Percentiles rank a stretch among this genome's conserved stretches.
phyloP scores from a whole-genome alignment of 2,329 filamentous ascomycete genomes.

The Tympanopsis confertula region DNA sequence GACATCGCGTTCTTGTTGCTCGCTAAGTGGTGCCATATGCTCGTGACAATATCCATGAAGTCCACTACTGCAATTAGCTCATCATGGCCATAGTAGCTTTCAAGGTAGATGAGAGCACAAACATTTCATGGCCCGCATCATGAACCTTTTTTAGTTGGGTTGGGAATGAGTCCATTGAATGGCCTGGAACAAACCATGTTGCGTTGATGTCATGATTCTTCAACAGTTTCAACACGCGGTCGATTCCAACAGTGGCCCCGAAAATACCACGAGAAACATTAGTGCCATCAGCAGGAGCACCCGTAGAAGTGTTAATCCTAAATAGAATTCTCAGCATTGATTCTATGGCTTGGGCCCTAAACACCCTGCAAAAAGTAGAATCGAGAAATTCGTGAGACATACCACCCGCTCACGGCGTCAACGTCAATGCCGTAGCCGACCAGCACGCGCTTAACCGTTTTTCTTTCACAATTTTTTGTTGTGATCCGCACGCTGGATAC shows the following conservation, averaged over 20 bases:
- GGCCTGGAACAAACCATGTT: slow-evolving; percentile 38
- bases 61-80: too few relatives aligned
- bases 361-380: too few relatives aligned
- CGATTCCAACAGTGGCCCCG: slow-evolving; percentile 35
- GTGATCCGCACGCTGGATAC: too few relatives aligned
- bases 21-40: slow-evolving; percentile 13
- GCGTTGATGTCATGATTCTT: slow-evolving; percentile 29
- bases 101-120: neutral
- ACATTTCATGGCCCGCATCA: slow-evolving; percentile 29
- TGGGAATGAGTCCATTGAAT: slow-evolving; percentile 34
- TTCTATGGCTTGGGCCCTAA: too few relatives aligned
- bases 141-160: slow-evolving; percentile 24
- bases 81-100: too few relatives aligned
- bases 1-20: slow-evolving; percentile 21
- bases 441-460: slow-evolving; percentile 19
- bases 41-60: slow-evolving; percentile 36
- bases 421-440: slow-evolving; percentile 26
- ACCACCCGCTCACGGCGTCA: slow-evolving; percentile 23
- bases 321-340: neutral
- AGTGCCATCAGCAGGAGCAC: slow-evolving; percentile 20
- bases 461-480: too few relatives aligned
- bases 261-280: slow-evolving; percentile 38
- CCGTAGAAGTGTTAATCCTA: slow-evolving; percentile 26
- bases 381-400: slow-evolving; percentile 1
- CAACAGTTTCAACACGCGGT: slow-evolving; percentile 32